Base-by-base conservation (phyloP, 108 stramenopile genomes). In the Cyclotella distinguenda region DNA sequence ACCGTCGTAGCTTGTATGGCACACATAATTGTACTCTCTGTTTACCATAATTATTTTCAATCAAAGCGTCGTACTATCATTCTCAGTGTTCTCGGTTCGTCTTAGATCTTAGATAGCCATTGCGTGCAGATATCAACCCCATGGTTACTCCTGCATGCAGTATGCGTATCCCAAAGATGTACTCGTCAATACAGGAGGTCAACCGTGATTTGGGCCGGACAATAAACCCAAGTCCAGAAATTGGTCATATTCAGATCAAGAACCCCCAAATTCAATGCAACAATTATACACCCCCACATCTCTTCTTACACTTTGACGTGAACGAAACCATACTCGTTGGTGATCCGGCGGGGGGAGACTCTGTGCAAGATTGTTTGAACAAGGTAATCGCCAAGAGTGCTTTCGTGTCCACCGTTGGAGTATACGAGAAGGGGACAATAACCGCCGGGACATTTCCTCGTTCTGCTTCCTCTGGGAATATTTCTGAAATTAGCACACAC, bases 241-340 rank as follows among this genome's bases (percentile, higher is more conserved):
- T 34, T 21, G 55, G n/a, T n/a, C 54, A 34, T 0, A 0, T 2
- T 19, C 34, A 5, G 34, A n/a, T 3, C n/a, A 3, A 34, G 33
- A n/a, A 21, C 47, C 47, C 16, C 15, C 7, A 28, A 30, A 23
- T 13, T 10, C 19, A 38, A 38, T 8, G 38, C 38, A 12, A n/a
- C n/a, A n/a, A n/a, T n/a, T n/a, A n/a, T n/a, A n/a, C n/a, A n/a
- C n/a, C n/a, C n/a, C 65, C 72, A 25, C 72, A 68, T 32, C 61
- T 70, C 26, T 58, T 84, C 12, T 45, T 88, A 1, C 87, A 88
- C 69, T 88, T 89, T 60, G 91, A 93, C 47, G 84, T 94, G 66
- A 94, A 94, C 68, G 89, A 94, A 78, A 94, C 93, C 0, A 86
- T 94, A 15, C 56, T 94, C 9, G 16, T 94, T 30, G 89, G 88